Conservation (phyloP, 2,329 filamentous ascomycete genomes). For the Didymosphaeria variabile region DNA sequence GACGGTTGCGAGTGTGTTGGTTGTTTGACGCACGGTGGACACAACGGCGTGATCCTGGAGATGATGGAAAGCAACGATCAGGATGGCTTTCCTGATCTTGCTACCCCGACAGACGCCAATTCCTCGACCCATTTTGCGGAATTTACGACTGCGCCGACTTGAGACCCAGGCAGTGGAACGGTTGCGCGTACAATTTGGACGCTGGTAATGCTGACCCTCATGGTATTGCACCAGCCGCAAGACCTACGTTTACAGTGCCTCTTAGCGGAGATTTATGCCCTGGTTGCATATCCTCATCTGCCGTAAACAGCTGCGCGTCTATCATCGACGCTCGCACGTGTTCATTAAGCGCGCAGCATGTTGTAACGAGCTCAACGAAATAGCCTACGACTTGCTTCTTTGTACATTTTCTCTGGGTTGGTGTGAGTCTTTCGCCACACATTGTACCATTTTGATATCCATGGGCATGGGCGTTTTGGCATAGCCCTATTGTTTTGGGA, state of each 20-base stretch:
- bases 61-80: constrained; percentile 25
- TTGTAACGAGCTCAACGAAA: neutral
- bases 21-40: constrained; percentile 62
- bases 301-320: neutral
- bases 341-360: neutral
- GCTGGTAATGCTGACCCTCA: neutral
- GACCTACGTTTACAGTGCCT: neutral
- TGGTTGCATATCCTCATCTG: neutral
- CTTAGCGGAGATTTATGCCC: neutral
- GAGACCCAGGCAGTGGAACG: neutral
- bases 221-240: neutral
- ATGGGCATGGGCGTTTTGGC: neutral
- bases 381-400: neutral
- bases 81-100: constrained; percentile 11
- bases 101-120: neutral
- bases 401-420: neutral
- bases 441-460: neutral
- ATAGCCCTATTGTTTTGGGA: neutral
- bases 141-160: constrained; percentile 17
- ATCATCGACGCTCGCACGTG: neutral
- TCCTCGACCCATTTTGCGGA: neutral
- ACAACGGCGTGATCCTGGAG: constrained; percentile 54
- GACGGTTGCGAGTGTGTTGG: constrained; percentile 62
- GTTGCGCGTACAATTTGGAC: neutral
- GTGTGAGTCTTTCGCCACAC: neutral